Evolutionary conservation across 2,329 filamentous ascomycete genomes (phyloP).

Genomic region (Ceratocystis variospora): DNA sequence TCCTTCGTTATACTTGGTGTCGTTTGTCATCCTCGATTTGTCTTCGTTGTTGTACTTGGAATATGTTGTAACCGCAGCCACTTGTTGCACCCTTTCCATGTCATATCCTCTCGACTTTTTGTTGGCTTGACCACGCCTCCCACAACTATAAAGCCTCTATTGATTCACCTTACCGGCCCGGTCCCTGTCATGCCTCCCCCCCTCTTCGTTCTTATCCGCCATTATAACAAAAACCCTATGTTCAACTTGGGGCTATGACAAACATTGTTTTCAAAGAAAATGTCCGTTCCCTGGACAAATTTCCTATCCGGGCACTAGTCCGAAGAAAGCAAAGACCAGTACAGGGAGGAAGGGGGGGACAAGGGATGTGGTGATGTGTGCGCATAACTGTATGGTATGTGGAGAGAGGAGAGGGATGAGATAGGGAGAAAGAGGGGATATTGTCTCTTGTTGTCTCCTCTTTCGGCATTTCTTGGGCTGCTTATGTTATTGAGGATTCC

Average conservation of each 20-base stretch:
- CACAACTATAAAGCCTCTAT: neutral
- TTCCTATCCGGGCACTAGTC: constrained; percentile 5
- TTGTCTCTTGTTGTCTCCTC: constrained; percentile 4
- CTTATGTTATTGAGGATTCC: neutral
- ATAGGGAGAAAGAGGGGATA: neutral
- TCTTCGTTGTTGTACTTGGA: too few species aligned
- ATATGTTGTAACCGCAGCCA: too few species aligned
- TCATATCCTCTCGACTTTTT: neutral
- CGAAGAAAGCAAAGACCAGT: neutral
- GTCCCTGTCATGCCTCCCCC: neutral
- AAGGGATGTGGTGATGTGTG: neutral
- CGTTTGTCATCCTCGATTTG: too few species aligned
- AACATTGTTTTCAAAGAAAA: constrained; percentile 10
- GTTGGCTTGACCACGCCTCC: neutral
- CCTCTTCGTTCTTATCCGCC: neutral
- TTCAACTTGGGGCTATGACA: neutral
- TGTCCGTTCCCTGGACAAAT: constrained; percentile 7
- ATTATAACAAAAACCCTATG: neutral
- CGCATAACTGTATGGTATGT: neutral
- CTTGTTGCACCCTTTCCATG: neutral
- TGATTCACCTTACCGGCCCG: constrained; percentile 5
- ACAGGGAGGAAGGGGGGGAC: neutral
- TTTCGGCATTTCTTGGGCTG: constrained; percentile 4
- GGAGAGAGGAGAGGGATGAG: neutral
- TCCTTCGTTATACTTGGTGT: too few species aligned